A percentile compares a stretch with the other conserved stretches of the same genome.
Conservation (phyloP, 257 asterid genomes). For the Cordia subcordata region DNA sequence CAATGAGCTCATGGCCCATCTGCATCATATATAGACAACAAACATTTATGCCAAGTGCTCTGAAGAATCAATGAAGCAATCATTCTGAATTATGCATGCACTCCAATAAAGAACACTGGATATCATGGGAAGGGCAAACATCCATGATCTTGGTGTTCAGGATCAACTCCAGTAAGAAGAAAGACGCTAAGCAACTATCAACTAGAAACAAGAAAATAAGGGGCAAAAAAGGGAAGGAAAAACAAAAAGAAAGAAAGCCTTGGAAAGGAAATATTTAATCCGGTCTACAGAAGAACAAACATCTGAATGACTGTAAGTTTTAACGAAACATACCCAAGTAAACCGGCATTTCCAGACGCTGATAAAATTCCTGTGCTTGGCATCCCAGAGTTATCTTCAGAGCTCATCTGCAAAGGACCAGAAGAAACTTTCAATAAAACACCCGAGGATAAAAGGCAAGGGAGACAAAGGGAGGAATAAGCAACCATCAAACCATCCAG, state of each 20-base stretch:
- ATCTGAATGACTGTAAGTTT: neutral
- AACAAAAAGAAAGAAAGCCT: no score
- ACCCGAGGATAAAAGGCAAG: conserved; percentile 1
- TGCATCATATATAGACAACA: conserved; percentile 33
- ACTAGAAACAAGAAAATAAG: no score
- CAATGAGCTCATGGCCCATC: conserved; percentile 99
- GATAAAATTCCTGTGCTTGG: conserved; percentile 59
- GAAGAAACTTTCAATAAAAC: conserved; percentile 21
- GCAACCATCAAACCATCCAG: neutral
- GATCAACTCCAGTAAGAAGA: no score
- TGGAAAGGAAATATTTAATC: neutral
- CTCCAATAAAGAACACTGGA: neutral
- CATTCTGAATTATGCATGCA: neutral
- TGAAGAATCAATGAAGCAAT: neutral
- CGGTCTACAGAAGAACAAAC: neutral
- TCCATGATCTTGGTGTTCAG: neutral
- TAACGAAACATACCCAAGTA: conserved; percentile 72
- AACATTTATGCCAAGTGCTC: conserved; percentile 11
- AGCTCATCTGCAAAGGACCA: conserved; percentile 37
- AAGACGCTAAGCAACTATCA: no score
- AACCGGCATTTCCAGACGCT: conserved; percentile 86
- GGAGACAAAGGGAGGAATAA: neutral
- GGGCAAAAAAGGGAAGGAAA: no score
- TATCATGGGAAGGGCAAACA: neutral
- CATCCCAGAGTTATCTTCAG: conserved; percentile 53